phyloP scores from a whole-genome alignment of 768 basidiomycete species.

The Tephrocybe sp. region DNA sequence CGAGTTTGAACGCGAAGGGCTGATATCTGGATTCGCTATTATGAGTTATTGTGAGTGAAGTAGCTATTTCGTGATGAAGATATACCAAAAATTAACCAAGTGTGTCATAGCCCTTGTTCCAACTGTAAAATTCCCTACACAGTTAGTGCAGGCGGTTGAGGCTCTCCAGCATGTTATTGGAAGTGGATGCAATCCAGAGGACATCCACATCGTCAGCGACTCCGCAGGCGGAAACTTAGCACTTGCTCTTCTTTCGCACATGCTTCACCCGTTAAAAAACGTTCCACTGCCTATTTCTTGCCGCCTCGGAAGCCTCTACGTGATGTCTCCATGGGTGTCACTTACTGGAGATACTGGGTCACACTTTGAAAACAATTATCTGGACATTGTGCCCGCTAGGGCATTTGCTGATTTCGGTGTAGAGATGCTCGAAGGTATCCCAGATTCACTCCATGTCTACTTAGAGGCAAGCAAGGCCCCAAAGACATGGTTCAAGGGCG shows the following conservation, averaged over 20 bases:
- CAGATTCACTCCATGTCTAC: conserved; percentile 21
- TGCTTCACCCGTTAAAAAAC: conserved; percentile 24
- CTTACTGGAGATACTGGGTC: conserved; percentile 15
- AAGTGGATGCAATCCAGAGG: conserved; percentile 20
- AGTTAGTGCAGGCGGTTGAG: conserved; percentile 20
- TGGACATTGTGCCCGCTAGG: conserved; percentile 15
- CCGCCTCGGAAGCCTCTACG: conserved; percentile 21
- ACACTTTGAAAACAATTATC: conserved; percentile 9
- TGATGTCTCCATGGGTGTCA: conserved; percentile 31
- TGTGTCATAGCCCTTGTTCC: conserved; percentile 21
- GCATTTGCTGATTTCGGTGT: conserved; percentile 11
- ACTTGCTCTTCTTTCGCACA: conserved; percentile 24
- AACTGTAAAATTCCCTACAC: conserved; percentile 24
- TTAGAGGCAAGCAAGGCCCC: conserved; percentile 27
- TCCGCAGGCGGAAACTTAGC: conserved; percentile 31
- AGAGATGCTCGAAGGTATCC: conserved; percentile 10
- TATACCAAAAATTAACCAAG: not conserved
- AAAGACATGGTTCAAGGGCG: conserved; percentile 28
- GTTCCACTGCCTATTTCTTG: conserved; percentile 15
- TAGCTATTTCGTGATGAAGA: not conserved
- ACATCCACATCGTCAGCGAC: conserved; percentile 28
- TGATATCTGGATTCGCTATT: conserved; percentile 18
- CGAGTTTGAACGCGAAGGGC: conserved; percentile 5
- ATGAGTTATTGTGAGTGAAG: conserved; percentile 21
- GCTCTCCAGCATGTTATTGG: conserved; percentile 25